Base-by-base conservation (phyloP, 1,284 basidiomycete species). In the Irpex sp. region DNA sequence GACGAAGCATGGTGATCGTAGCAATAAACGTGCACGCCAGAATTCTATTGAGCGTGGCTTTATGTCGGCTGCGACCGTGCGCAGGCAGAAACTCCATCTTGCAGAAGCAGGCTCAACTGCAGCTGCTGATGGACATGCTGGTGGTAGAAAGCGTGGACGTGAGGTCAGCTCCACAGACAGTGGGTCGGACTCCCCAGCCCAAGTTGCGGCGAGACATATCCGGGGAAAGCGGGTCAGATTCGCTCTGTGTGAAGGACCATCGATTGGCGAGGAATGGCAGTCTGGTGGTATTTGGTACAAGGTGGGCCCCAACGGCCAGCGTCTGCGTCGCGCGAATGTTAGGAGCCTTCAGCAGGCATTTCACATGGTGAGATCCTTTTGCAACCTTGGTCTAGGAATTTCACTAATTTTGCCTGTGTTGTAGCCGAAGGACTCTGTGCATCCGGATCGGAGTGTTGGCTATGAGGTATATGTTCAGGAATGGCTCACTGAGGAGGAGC, bases 401-500 rank as follows among this genome's bases (percentile, higher is more conserved):
- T 15, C 49, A 58, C 21, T 56, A 38, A 52, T 51, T 5, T 59
- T 65, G 15, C 65, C 49, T 31, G 4, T 66, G 49, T 59, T 63
- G 62, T 66, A 93, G 91, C 91, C 91, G 3, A 76, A 82, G 62
- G 91, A 93, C 70, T 92, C 91, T 15, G 79, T 85, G 62, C 91
- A 93, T 72, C 88, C 88, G 2, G 91, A 93, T 73, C 83, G 84
- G 56, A 77, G 82, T 63, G 84, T 81, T 13, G 83, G 85, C 64
- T 75, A 91, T n/a, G 84, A 89, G 64, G 84, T 92, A 37, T 87
- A 83, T 67, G 81, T 92, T 13, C 90, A 92, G 72, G 82, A 79
- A 31, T 93, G 91, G 91, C 79, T 91, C 58, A 85, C 86, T 5
- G 91, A 93, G 58, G 88, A 86, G 62, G 85, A 91, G 67, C 89